These are phyloP conservation scores for Chaetomium fimeti DNA, from an alignment of 495 filamentous ascomycete species.

Conservation along the genomic window DNA sequence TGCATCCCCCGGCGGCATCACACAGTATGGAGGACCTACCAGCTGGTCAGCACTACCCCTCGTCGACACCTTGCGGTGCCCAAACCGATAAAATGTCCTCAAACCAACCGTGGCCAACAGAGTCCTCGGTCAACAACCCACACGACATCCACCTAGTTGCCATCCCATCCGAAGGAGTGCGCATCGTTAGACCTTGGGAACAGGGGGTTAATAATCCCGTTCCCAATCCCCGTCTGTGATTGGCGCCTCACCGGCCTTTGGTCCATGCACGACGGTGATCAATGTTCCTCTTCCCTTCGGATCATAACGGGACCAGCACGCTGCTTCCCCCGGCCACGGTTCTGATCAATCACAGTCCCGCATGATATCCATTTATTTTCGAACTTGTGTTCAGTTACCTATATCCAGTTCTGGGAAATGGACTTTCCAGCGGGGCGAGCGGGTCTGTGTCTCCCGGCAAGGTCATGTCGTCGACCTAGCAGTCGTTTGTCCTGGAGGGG, in stretches of 20 bases:
- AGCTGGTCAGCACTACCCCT: neutral
- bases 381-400: neutral
- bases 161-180: neutral
- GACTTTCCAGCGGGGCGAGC: neutral
- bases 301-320: neutral
- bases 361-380: neutral
- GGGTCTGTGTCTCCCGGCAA: neutral
- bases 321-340: neutral
- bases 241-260: neutral
- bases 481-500: neutral
- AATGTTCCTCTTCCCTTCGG: no score
- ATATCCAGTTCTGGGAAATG: neutral
- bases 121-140: neutral
- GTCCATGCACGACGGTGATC: neutral
- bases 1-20: neutral
- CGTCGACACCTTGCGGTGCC: neutral
- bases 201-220: neutral
- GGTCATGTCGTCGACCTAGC: neutral
- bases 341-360: neutral
- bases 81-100: neutral
- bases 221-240: no score
- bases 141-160: neutral
- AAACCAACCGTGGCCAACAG: neutral
- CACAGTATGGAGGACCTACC: neutral
- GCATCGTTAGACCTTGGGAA: neutral